Evolutionary conservation across 208 protist genomes (phyloP).

Genomic region (Leishmania braziliensis): DNA sequence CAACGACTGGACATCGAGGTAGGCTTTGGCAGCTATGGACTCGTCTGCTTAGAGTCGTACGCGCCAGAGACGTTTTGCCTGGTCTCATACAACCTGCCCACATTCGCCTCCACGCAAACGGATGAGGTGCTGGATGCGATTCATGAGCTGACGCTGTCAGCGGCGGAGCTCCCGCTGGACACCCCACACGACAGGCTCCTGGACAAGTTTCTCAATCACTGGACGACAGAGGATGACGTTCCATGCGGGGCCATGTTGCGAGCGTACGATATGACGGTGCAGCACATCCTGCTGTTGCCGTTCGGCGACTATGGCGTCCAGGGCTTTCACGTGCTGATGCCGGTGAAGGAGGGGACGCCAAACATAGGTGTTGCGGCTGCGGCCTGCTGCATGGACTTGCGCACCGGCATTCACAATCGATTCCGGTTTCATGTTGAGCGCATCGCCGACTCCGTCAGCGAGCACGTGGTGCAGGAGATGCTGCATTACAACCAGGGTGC

Average conservation of each 20-base stretch:
- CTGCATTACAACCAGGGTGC: slow-evolving; percentile 84
- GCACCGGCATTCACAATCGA: slow-evolving; percentile 90
- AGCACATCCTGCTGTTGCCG: slow-evolving; percentile 71
- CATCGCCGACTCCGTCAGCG: slow-evolving; percentile 83
- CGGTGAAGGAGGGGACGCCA: slow-evolving; percentile 69
- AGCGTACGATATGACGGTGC: slow-evolving; percentile 64
- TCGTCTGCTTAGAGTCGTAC: slow-evolving; percentile 88
- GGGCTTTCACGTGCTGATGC: slow-evolving; percentile 77
- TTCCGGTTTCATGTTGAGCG: slow-evolving; percentile 92
- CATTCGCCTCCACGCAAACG: slow-evolving; percentile 55
- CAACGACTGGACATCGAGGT: slow-evolving; percentile 48
- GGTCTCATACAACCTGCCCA: slow-evolving; percentile 72
- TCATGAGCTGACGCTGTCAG: slow-evolving; percentile 87
- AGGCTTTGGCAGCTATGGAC: slow-evolving; percentile 67
- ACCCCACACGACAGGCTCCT: slow-evolving; percentile 49
- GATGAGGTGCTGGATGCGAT: slow-evolving; percentile 85
- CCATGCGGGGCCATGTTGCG: slow-evolving; percentile 50
- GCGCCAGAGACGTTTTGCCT: slow-evolving; percentile 86
- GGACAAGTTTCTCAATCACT: slow-evolving; percentile 66
- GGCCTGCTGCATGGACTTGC: slow-evolving; percentile 86
- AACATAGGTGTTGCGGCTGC: slow-evolving; percentile 84
- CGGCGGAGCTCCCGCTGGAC: slow-evolving; percentile 84
- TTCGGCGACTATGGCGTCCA: slow-evolving; percentile 87
- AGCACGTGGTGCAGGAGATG: slow-evolving; percentile 82
- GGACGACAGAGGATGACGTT: slow-evolving; percentile 75